Evolutionary conservation across 2,329 filamentous ascomycete genomes (phyloP).

Genomic region (Exophiala spinifera): DNA sequence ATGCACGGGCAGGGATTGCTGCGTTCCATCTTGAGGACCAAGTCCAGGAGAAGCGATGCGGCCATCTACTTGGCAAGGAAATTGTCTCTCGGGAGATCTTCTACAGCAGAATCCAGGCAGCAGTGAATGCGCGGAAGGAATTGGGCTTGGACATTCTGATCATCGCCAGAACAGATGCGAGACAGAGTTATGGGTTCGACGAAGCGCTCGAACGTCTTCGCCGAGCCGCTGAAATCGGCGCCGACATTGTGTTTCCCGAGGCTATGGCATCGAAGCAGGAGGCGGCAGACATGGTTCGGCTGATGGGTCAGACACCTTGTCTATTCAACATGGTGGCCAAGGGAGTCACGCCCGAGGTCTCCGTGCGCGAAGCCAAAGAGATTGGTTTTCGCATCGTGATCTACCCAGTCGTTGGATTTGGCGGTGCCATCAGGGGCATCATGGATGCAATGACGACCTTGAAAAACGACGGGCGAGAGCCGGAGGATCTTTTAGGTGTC

Average conservation of each 20-base stretch:
- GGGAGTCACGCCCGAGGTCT: slow-evolving; percentile 39
- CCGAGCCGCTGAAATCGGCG: slow-evolving; percentile 39
- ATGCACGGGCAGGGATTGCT: slow-evolving; percentile 53
- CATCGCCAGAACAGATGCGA: slow-evolving; percentile 42
- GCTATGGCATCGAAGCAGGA: slow-evolving; percentile 39
- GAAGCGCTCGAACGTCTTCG: slow-evolving; percentile 38
- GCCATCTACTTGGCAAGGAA: slow-evolving; percentile 40
- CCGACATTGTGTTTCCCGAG: slow-evolving; percentile 43
- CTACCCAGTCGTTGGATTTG: slow-evolving; percentile 32
- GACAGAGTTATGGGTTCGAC: slow-evolving; percentile 37
- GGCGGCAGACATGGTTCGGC: slow-evolving; percentile 33
- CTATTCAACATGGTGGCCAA: slow-evolving; percentile 46
- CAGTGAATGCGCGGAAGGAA: slow-evolving; percentile 38
- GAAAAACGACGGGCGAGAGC: background rate
- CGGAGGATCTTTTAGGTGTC: background rate
- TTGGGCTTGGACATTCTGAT: slow-evolving; percentile 41
- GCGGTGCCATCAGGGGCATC: background rate
- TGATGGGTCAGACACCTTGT: slow-evolving; percentile 39
- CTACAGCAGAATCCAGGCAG: slow-evolving; percentile 38
- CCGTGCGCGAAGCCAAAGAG: slow-evolving; percentile 38
- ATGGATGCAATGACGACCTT: background rate
- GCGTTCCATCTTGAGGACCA: slow-evolving; percentile 58
- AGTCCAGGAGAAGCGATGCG: slow-evolving; percentile 39
- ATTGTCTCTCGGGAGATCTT: slow-evolving; percentile 37
- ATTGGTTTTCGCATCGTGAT: slow-evolving; percentile 45